Conservation (phyloP, 1,284 basidiomycete genomes). For the Cryptococcus neoformans region DNA sequence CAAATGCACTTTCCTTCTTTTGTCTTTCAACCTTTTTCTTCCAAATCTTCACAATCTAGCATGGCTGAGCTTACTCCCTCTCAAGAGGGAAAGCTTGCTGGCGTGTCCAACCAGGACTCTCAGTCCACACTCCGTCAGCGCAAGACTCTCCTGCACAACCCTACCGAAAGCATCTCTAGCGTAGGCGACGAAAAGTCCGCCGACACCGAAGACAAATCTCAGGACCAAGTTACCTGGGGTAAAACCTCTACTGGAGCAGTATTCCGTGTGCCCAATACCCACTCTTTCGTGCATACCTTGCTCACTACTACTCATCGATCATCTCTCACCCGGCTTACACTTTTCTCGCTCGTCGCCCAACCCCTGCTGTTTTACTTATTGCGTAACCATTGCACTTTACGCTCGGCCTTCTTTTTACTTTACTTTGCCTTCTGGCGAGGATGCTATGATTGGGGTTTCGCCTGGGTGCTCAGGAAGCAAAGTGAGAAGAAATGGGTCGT, state of each 20-base stretch:
- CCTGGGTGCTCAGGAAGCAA: slow-evolving; percentile 90
- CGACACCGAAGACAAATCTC: slow-evolving; percentile 6
- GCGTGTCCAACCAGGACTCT: too few relatives aligned
- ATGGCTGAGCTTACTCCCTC: too few relatives aligned
- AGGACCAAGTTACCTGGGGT: slow-evolving; percentile 70
- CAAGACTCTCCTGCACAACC: slow-evolving; percentile 2
- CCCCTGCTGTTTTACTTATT: slow-evolving; percentile 70
- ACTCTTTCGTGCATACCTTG: slow-evolving; percentile 88
- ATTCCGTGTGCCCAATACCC: slow-evolving; percentile 91
- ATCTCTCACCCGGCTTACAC: slow-evolving; percentile 82
- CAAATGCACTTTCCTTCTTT: too few relatives aligned
- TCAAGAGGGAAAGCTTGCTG: too few relatives aligned
- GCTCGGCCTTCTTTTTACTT: slow-evolving; percentile 46
- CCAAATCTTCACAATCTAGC: too few relatives aligned
- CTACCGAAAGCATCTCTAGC: slow-evolving; percentile 1
- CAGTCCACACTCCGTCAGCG: not conserved
- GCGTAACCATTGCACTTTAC: slow-evolving; percentile 55
- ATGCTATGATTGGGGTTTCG: slow-evolving; percentile 89
- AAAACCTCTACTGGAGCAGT: slow-evolving; percentile 82
- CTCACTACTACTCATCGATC: slow-evolving; percentile 89
- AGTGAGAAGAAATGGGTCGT: slow-evolving; percentile 94
- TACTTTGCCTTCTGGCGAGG: slow-evolving; percentile 87
- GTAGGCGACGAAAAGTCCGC: slow-evolving; percentile 6
- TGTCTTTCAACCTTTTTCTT: too few relatives aligned
- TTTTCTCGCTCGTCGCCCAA: slow-evolving; percentile 74